Base-by-base conservation (phyloP, 163 green algal species). In the Trebouxiophyceae sp. region DNA sequence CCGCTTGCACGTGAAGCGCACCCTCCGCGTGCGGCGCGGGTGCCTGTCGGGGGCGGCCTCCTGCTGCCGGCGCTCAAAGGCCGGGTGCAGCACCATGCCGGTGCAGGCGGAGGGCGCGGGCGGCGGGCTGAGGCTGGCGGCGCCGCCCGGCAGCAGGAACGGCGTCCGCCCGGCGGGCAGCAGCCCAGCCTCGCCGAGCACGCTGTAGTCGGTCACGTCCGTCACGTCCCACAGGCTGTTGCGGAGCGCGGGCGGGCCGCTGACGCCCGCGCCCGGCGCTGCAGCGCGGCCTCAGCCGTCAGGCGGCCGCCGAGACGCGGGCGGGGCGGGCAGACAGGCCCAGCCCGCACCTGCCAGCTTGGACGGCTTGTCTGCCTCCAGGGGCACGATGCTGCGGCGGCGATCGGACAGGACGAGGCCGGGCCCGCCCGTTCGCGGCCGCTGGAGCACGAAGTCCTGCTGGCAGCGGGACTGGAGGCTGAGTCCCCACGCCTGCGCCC, bases 1-100 rank as follows among this genome's bases (percentile, higher is more conserved):
- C 24, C 65, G 44, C 29, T 75, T 77, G 73, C 77, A 84, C 0
- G 66, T 84, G 68, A 79, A 84, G n/a, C 66, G 68, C 62, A 83
- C 77, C 72, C 76, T 26, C 47, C 8, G 47, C 19, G 16, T 28
- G n/a, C n/a, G n/a, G n/a, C n/a, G n/a, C n/a, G n/a, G n/a, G n/a
- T n/a, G n/a, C n/a, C n/a, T n/a, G n/a, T n/a, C n/a, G n/a, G 54
- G 54, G 54, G 54, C 6, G n/a, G 23, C 22, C 54, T 30, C 54
- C 54, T 33, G 6, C 54, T 8, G n/a, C 54, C 16, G 16, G 12
- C 24, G 23, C 16, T 8, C 54, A 26, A 29, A 59, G 6, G 54
- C 16, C 7, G 54, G 24, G 54, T 59, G 54, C 54, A 59, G 22
- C 12, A 59, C 22, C 23, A 59, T 59, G 6, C 54, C 54, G 6